These are phyloP conservation scores for Dothistroma septosporum DNA, from an alignment of 2,329 filamentous ascomycete species.

Conservation along the genomic window DNA sequence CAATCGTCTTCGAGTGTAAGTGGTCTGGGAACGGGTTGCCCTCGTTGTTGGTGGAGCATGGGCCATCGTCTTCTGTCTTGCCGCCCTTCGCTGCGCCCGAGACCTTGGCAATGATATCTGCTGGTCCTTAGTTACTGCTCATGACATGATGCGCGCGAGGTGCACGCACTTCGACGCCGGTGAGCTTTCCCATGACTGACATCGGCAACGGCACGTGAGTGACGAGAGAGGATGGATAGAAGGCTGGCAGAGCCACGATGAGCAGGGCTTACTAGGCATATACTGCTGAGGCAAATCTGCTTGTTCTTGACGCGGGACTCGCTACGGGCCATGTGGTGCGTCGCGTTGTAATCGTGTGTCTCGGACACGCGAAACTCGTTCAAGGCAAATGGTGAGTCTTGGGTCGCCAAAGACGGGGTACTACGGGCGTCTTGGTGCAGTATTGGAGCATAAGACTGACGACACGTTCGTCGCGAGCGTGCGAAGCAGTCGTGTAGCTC, in stretches of 20 bases:
- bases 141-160: constrained; percentile 18
- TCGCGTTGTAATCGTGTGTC: background rate
- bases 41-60: constrained; percentile 55
- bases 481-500: background rate
- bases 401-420: background rate
- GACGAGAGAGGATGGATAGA: background rate
- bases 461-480: background rate
- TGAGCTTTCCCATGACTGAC: background rate
- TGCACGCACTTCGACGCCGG: background rate
- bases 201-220: background rate
- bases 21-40: constrained; percentile 51
- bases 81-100: constrained; percentile 45
- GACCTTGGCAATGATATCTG: constrained; percentile 50
- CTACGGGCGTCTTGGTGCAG: background rate
- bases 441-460: background rate
- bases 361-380: background rate
- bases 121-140: constrained; percentile 51
- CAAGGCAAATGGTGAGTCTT: background rate
- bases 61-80: constrained; percentile 47
- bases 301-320: background rate
- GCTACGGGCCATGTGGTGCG: background rate
- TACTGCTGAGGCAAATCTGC: background rate
- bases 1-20: constrained; percentile 51
- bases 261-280: background rate
- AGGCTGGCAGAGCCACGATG: no score